A percentile compares a stretch with the other conserved stretches of the same genome.
phyloP scores from a whole-genome alignment of 495 filamentous ascomycete species.

The Penicillium pulvis region DNA sequence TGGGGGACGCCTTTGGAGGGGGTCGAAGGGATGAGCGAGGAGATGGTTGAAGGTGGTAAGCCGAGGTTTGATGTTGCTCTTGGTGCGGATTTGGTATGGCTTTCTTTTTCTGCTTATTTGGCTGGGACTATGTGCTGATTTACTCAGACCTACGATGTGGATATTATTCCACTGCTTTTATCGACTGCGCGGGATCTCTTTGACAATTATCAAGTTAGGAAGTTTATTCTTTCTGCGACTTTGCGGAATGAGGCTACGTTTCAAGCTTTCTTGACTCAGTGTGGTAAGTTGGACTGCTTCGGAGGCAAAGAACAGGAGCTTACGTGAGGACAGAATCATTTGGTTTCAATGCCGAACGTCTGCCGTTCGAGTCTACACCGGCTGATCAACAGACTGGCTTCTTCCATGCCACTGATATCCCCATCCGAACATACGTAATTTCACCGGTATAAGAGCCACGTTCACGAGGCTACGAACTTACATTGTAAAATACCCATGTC shows the following conservation, averaged over 20 bases:
- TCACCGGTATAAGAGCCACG: slow-evolving; percentile 6
- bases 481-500: neutral
- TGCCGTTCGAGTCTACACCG: slow-evolving; percentile 46
- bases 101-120: neutral
- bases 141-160: slow-evolving; percentile 64
- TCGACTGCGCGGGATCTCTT: slow-evolving; percentile 59
- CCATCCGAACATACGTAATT: slow-evolving; percentile 50
- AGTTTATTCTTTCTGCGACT: slow-evolving; percentile 61
- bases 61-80: slow-evolving; percentile 49
- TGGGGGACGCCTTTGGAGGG: slow-evolving; percentile 36
- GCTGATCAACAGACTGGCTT: slow-evolving; percentile 56
- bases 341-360: slow-evolving; percentile 41
- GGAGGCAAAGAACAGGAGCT: neutral
- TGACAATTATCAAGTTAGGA: slow-evolving; percentile 43
- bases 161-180: slow-evolving; percentile 58
- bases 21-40: slow-evolving; percentile 3
- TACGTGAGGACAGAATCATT: slow-evolving; percentile 28
- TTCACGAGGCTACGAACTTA: neutral
- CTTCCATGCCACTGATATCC: slow-evolving; percentile 55
- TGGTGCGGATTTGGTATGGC: slow-evolving; percentile 51
- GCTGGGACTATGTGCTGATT: slow-evolving; percentile 1
- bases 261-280: slow-evolving; percentile 54
- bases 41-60: slow-evolving; percentile 10
- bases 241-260: slow-evolving; percentile 67
- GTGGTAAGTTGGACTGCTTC: slow-evolving; percentile 48